These are phyloP conservation scores for Trichoderma arundinaceum DNA, from an alignment of 2,329 filamentous ascomycete species.

Conservation along the genomic window DNA sequence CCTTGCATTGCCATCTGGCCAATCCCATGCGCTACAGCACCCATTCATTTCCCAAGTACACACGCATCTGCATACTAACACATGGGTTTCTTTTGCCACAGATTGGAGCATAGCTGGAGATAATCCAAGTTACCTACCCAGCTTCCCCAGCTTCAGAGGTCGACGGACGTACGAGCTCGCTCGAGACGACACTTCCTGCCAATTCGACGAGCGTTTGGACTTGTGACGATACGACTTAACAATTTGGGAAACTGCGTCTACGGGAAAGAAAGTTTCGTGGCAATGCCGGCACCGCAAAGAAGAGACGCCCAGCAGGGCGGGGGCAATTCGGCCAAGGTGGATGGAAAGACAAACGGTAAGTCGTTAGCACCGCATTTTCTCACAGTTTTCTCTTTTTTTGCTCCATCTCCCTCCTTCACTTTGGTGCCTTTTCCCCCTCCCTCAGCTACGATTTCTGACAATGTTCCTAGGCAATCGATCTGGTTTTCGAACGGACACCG, in stretches of 20 bases:
- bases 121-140: not conserved
- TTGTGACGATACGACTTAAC: conserved; percentile 35
- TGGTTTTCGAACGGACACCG: conserved; percentile 83
- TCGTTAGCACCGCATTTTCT: conserved; percentile 29
- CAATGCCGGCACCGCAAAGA: conserved; percentile 48
- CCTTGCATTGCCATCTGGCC: not conserved
- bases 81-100: conserved; percentile 7
- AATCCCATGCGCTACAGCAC: conserved; percentile 9
- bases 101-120: conserved; percentile 14
- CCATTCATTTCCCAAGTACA: not conserved
- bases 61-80: conserved; percentile 1
- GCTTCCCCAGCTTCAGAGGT: conserved; percentile 2
- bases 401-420: not conserved
- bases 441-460: not conserved
- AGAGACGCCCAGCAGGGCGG: conserved; percentile 43
- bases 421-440: too few relatives aligned
- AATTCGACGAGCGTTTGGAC: conserved; percentile 37
- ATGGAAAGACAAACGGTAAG: conserved; percentile 48
- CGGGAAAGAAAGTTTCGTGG: conserved; percentile 37
- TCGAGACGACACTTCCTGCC: conserved; percentile 1
- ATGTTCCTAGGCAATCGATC: conserved; percentile 63
- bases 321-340: conserved; percentile 41
- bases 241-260: conserved; percentile 37
- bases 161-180: conserved; percentile 14
- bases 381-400: not conserved